Evolutionary conservation across 257 asterid genomes (phyloP).

Genomic region (Solanum megistacrolobum): DNA sequence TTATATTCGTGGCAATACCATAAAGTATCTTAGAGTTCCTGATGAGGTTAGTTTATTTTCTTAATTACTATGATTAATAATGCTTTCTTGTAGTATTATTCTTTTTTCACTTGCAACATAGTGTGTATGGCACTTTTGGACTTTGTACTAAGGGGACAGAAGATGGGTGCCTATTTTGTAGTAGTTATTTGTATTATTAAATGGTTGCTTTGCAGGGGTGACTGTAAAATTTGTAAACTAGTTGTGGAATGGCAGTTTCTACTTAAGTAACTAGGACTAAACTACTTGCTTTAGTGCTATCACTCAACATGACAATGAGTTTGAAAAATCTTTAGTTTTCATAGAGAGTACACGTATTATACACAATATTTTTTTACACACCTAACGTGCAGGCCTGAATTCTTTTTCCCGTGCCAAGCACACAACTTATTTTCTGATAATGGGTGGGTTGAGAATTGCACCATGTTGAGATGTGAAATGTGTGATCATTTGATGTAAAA

Average conservation of each 20-base stretch:
- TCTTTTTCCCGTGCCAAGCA: background rate
- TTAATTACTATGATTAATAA: background rate
- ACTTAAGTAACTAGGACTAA: background rate
- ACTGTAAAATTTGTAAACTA: background rate
- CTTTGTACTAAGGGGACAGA: background rate
- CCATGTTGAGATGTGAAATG: background rate
- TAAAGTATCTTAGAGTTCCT: constrained; percentile 80
- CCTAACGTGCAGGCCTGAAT: background rate
- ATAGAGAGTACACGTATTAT: background rate
- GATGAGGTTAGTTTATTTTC: constrained; percentile 59
- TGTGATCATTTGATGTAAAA: background rate
- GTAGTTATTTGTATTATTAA: background rate
- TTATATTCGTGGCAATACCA: constrained; percentile 52
- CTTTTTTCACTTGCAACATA: background rate
- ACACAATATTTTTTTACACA: background rate
- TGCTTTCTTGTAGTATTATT: background rate
- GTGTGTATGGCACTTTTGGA: background rate
- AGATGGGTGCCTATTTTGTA: background rate
- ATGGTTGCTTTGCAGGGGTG: background rate
- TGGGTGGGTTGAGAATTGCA: background rate
- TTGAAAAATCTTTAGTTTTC: background rate
- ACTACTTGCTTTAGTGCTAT: background rate
- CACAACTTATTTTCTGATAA: background rate
- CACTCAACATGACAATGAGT: background rate
- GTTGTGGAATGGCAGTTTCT: background rate